A percentile compares a stretch with the other conserved stretches of the same genome.
These are phyloP conservation scores for Vitis labrusca DNA, from an alignment of 164 flowering plant species.

Conservation along the genomic window DNA sequence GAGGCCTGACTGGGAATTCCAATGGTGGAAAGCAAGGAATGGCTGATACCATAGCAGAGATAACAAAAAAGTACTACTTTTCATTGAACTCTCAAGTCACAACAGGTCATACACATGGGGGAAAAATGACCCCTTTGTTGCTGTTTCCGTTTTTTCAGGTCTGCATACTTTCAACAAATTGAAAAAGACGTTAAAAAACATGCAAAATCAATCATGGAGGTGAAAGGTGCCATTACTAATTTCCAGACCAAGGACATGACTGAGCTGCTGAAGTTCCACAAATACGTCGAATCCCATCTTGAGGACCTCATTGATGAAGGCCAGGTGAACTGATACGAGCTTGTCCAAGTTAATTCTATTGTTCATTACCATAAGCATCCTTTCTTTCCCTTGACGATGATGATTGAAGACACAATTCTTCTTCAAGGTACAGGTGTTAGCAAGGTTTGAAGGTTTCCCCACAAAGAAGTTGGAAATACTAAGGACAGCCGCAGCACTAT, in stretches of 20 bases:
- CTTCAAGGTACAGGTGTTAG: constrained; percentile 49
- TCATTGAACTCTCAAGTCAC: too few relatives aligned
- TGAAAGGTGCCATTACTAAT: constrained; percentile 45
- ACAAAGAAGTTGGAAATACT: constrained; percentile 69
- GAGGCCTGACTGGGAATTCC: constrained; percentile 28
- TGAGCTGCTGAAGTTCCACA: constrained; percentile 65
- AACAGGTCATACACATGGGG: too few relatives aligned
- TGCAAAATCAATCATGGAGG: constrained; percentile 53
- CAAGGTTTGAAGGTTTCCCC: constrained; percentile 84
- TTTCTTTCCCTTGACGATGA: too few relatives aligned
- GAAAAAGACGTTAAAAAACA: constrained; percentile 73
- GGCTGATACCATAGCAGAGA: constrained; percentile 80
- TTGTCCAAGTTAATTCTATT: background rate
- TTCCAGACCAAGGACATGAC: constrained; percentile 76
- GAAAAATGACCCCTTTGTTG: too few relatives aligned
- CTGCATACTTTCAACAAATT: constrained; percentile 79
- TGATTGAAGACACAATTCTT: background rate
- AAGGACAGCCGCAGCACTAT: constrained; percentile 71
- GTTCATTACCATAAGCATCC: too few relatives aligned
- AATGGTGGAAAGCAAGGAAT: constrained; percentile 54
- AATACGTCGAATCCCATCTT: constrained; percentile 64
- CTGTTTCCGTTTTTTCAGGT: constrained; percentile 32
- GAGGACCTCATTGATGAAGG: constrained; percentile 79
- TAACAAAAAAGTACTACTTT: constrained; percentile 47
- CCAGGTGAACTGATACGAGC: constrained; percentile 42